phyloP scores from a whole-genome alignment of 1,284 basidiomycete genomes.

The Ustilago crameri region DNA sequence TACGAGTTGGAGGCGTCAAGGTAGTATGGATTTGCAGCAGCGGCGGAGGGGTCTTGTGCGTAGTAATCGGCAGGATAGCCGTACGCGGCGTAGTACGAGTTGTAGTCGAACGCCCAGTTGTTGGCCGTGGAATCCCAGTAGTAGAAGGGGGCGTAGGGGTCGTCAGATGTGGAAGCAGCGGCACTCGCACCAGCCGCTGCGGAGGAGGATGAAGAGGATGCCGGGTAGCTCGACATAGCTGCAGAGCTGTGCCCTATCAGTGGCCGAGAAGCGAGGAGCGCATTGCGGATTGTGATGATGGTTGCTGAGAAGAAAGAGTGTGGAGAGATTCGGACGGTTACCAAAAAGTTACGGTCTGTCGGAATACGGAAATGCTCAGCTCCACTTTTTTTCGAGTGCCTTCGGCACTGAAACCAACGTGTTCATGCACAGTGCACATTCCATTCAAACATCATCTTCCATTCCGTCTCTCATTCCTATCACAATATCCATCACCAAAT shows the following conservation, averaged over 20 bases:
- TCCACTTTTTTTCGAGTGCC: conserved; percentile 9
- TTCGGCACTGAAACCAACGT: conserved; percentile 6
- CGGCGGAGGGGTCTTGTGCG: conserved; percentile 16
- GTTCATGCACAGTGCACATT: background rate
- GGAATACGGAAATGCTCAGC: conserved; percentile 18
- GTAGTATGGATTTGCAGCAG: conserved; percentile 12
- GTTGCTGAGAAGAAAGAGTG: too few relatives aligned
- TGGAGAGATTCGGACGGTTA: too few relatives aligned
- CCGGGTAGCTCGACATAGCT: background rate
- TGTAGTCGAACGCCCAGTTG: conserved; percentile 67
- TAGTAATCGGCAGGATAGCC: conserved; percentile 55
- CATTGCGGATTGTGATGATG: too few relatives aligned
- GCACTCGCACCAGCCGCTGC: background rate
- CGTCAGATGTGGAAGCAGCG: conserved; percentile 22
- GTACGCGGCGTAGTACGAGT: conserved; percentile 59
- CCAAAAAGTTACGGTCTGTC: background rate
- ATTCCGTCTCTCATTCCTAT: background rate
- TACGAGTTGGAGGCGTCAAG: conserved; percentile 12
- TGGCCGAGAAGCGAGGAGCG: background rate
- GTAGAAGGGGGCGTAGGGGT: conserved; percentile 67
- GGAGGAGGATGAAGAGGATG: background rate
- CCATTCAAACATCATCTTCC: background rate
- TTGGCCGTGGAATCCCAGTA: conserved; percentile 62
- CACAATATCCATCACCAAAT: too few relatives aligned
- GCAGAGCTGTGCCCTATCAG: background rate